Conservation (phyloP, 1,139 yeast species). For the Debaryomyces singareniensis region DNA sequence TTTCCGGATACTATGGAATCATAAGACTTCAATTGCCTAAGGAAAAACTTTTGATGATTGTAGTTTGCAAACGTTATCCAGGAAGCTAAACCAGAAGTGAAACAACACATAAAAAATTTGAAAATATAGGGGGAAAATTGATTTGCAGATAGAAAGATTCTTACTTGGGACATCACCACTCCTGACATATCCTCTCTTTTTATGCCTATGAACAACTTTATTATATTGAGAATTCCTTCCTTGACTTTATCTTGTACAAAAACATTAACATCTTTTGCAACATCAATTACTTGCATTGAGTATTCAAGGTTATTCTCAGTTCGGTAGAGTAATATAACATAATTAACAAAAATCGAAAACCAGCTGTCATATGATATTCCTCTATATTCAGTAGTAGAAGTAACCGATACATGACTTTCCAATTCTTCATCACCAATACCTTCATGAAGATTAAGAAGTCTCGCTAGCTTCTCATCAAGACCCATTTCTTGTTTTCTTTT, state of each 20-base stretch:
- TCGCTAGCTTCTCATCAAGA: slow-evolving; percentile 65
- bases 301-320: slow-evolving; percentile 55
- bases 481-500: slow-evolving; percentile 56
- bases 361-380: slow-evolving; percentile 75
- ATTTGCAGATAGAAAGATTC: slow-evolving; percentile 57
- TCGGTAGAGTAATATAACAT: slow-evolving; percentile 59
- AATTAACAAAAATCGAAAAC: slow-evolving; percentile 79
- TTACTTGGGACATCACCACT: slow-evolving; percentile 46
- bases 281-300: slow-evolving; percentile 64
- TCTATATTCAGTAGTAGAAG: slow-evolving; percentile 52
- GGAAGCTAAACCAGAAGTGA: slow-evolving; percentile 55
- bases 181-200: slow-evolving; percentile 43
- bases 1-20: slow-evolving; percentile 56
- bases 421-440: slow-evolving; percentile 43
- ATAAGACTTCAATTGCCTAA: slow-evolving; percentile 84
- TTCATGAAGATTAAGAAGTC: slow-evolving; percentile 60
- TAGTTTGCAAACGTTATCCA: slow-evolving; percentile 63
- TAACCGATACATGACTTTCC: slow-evolving; percentile 30
- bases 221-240: slow-evolving; percentile 55
- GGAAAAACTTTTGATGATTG: slow-evolving; percentile 81
- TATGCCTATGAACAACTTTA: slow-evolving; percentile 60
- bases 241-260: slow-evolving; percentile 56
- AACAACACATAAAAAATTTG: slow-evolving; percentile 61
- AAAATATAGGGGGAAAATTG: slow-evolving; percentile 72
- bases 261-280: slow-evolving; percentile 72